A percentile compares a stretch with the other conserved stretches of the same genome.
Evolutionary conservation across 352 stramenopile genomes (phyloP).

Genomic region (Thalassiosira ordinaria): DNA sequence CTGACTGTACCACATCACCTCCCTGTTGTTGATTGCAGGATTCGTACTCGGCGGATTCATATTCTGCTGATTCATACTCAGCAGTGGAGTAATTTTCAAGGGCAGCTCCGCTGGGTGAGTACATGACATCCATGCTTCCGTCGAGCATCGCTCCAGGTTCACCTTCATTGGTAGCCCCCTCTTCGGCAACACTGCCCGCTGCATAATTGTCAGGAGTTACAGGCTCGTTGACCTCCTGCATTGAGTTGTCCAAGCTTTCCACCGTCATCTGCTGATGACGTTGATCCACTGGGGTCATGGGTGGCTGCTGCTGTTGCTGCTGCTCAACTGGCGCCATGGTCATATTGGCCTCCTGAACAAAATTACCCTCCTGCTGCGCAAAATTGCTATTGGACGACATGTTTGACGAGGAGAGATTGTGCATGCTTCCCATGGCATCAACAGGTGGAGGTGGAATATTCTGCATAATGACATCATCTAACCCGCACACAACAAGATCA

Average conservation of each 20-base stretch:
- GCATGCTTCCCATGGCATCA: not conserved
- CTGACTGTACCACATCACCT: too few relatives aligned
- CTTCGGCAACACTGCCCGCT: constrained; percentile 1
- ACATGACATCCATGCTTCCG: constrained; percentile 10
- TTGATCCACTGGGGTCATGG: constrained; percentile 10
- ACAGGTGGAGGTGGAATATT: constrained; percentile 3
- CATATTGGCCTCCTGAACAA: too few relatives aligned
- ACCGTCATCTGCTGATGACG: not conserved
- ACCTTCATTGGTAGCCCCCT: not conserved
- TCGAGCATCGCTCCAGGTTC: constrained; percentile 18
- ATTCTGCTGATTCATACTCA: constrained; percentile 2
- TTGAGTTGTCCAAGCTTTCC: not conserved
- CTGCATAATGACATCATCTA: constrained; percentile 58
- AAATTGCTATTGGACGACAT: constrained; percentile 14
- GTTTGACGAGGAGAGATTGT: constrained; percentile 13
- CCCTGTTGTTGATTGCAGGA: constrained; percentile 7
- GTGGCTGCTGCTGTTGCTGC: not conserved
- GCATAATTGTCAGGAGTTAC: constrained; percentile 15
- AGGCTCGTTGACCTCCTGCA: not conserved
- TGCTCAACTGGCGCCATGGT: constrained; percentile 2
- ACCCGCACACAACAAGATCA: constrained; percentile 94
- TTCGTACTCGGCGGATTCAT: constrained; percentile 8
- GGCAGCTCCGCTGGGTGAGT: not conserved
- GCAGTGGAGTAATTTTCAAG: constrained; percentile 25
- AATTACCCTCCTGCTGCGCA: constrained; percentile 15